A percentile compares a stretch with the other conserved stretches of the same genome.
These are phyloP conservation scores for Lactifluus piperatus DNA, from an alignment of 768 basidiomycete species.

Conservation along the genomic window DNA sequence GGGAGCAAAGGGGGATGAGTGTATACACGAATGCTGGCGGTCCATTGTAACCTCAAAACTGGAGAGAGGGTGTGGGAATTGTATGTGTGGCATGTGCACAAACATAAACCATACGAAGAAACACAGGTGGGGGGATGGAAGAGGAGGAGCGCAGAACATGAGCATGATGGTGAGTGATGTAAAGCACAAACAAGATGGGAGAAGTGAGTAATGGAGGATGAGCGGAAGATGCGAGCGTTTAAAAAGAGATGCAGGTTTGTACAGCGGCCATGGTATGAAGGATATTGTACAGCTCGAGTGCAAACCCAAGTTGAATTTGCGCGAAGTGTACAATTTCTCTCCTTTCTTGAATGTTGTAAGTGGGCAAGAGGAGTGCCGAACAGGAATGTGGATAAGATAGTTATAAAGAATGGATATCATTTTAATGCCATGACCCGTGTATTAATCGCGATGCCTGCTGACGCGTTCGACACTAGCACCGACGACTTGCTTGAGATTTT, in stretches of 20 bases:
- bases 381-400: not conserved
- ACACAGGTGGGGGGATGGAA: no score
- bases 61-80: not conserved
- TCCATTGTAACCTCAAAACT: not conserved
- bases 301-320: no score
- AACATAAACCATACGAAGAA: not conserved
- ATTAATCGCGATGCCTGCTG: slow-evolving; percentile 19
- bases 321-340: no score
- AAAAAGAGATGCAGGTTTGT: not conserved
- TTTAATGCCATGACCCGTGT: not conserved
- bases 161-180: not conserved
- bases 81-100: slow-evolving; percentile 1
- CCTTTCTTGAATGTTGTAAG: no score
- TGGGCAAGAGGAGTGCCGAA: not conserved
- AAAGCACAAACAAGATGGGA: not conserved
- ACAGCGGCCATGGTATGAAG: not conserved
- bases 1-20: not conserved
- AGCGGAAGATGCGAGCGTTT: not conserved
- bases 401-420: slow-evolving; percentile 4
- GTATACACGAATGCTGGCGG: not conserved
- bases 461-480: slow-evolving; percentile 21
- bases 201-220: slow-evolving; percentile 2
- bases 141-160: not conserved
- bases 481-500: slow-evolving; percentile 12
- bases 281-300: no score